Conservation (phyloP, 2,329 filamentous ascomycete genomes). For the Cytospora mali region DNA sequence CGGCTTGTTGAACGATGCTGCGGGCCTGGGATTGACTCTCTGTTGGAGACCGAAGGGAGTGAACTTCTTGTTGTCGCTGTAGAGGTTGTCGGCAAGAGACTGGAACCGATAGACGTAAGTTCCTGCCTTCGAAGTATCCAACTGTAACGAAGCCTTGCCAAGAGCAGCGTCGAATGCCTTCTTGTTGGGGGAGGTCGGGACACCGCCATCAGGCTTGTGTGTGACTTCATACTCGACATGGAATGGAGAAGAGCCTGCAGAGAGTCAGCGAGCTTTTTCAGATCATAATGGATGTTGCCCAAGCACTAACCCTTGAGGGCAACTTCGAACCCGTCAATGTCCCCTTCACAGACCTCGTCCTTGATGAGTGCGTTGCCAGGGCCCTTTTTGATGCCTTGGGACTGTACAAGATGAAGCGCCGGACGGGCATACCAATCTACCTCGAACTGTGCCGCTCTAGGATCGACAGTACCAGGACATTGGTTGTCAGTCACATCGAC, state of each 20-base stretch:
- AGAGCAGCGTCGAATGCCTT: conserved; percentile 78
- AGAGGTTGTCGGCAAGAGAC: conserved; percentile 81
- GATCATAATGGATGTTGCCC: neutral
- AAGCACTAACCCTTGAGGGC: conserved; percentile 67
- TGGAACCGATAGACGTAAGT: conserved; percentile 85
- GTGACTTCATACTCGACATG: conserved; percentile 79
- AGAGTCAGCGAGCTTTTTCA: conserved; percentile 37
- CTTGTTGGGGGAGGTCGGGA: conserved; percentile 61
- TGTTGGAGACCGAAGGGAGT: conserved; percentile 74
- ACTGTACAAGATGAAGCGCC: conserved; percentile 66
- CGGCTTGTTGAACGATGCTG: conserved; percentile 79
- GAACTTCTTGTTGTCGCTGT: conserved; percentile 70
- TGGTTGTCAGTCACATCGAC: conserved; percentile 74
- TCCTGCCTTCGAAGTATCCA: conserved; percentile 85
- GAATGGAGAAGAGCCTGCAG: conserved; percentile 75
- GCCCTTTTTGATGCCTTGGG: conserved; percentile 60
- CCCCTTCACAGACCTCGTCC: conserved; percentile 87
- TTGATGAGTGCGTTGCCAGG: conserved; percentile 64
- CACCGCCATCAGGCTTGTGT: conserved; percentile 69
- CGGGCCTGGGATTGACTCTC: conserved; percentile 80
- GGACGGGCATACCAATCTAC: conserved; percentile 87
- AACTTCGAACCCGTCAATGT: conserved; percentile 86
- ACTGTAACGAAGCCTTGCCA: conserved; percentile 74
- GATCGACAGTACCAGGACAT: conserved; percentile 81
- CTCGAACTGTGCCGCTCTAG: conserved; percentile 72